phyloP scores from a whole-genome alignment of 352 stramenopile genomes.

The Pythium aristosporum region DNA sequence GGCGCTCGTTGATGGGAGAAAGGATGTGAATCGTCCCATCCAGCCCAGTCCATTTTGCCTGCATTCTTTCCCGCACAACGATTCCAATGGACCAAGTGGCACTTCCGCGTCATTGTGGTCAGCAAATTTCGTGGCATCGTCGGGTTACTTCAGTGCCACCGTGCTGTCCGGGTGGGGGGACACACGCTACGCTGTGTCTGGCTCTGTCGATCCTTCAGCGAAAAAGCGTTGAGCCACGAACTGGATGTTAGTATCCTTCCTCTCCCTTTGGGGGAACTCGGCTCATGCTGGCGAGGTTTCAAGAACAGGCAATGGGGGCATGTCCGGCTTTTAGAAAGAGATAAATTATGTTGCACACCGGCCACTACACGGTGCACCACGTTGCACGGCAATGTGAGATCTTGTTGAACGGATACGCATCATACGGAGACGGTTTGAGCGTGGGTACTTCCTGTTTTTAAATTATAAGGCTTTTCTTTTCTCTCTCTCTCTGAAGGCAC shows the following conservation, averaged over 20 bases:
- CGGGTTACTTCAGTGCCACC: slow-evolving; percentile 13
- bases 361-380: not conserved
- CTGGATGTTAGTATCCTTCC: not conserved
- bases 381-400: not conserved
- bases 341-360: not conserved
- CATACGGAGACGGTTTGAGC: not conserved
- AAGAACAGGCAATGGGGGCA: not conserved
- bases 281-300: slow-evolving; percentile 7
- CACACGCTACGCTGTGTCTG: not conserved
- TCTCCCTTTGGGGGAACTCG: too few species aligned
- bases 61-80: too few species aligned
- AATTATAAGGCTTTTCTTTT: not conserved
- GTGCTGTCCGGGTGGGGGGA: not conserved
- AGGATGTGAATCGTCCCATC: too few species aligned
- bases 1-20: too few species aligned
- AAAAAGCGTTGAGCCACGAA: slow-evolving; percentile 3
- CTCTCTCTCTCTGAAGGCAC: not conserved
- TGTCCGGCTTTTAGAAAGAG: not conserved
- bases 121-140: slow-evolving; percentile 17
- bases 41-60: too few species aligned
- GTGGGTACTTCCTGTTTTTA: not conserved
- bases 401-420: not conserved
- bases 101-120: slow-evolving; percentile 11
- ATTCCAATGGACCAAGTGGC: too few species aligned
- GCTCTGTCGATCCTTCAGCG: slow-evolving; percentile 4